Evolutionary conservation across 2,329 filamentous ascomycete species (phyloP).

Genomic region (Passalora sequoiae): DNA sequence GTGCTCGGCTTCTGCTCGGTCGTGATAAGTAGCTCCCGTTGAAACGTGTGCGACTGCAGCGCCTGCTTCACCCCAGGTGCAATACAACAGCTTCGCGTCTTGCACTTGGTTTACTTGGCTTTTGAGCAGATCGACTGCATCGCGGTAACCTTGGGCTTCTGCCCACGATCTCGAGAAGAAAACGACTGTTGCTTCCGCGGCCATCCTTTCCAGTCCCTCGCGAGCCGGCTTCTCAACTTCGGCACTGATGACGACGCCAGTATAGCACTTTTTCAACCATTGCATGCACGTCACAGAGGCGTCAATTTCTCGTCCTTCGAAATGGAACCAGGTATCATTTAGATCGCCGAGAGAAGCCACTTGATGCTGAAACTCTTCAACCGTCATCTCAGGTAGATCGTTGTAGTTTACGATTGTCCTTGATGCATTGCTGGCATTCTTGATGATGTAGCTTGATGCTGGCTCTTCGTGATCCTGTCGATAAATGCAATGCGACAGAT

Average conservation of each 20-base stretch:
- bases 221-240: slow-evolving; percentile 13
- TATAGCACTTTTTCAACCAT: slow-evolving; percentile 3
- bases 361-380: slow-evolving; percentile 8
- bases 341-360: not conserved
- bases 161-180: slow-evolving; percentile 15
- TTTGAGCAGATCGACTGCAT: slow-evolving; percentile 1
- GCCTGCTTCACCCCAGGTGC: slow-evolving; percentile 11
- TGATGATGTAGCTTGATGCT: slow-evolving; percentile 11
- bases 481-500: slow-evolving; percentile 5
- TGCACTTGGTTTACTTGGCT: not conserved
- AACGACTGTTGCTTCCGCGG: slow-evolving; percentile 8
- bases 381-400: slow-evolving; percentile 9
- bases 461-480: slow-evolving; percentile 7
- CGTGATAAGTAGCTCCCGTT: too few species aligned
- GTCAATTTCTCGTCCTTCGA: slow-evolving; percentile 11
- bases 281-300: slow-evolving; percentile 7
- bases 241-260: slow-evolving; percentile 2
- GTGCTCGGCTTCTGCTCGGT: not conserved
- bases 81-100: slow-evolving; percentile 5
- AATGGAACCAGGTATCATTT: slow-evolving; percentile 9
- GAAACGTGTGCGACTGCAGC: not conserved
- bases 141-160: slow-evolving; percentile 1
- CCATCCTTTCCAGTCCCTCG: slow-evolving; percentile 5
- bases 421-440: slow-evolving; percentile 1
- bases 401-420: slow-evolving; percentile 14